phyloP scores from a whole-genome alignment of 192 early-diverging fungal genomes.

The Spinellus fusiger region DNA sequence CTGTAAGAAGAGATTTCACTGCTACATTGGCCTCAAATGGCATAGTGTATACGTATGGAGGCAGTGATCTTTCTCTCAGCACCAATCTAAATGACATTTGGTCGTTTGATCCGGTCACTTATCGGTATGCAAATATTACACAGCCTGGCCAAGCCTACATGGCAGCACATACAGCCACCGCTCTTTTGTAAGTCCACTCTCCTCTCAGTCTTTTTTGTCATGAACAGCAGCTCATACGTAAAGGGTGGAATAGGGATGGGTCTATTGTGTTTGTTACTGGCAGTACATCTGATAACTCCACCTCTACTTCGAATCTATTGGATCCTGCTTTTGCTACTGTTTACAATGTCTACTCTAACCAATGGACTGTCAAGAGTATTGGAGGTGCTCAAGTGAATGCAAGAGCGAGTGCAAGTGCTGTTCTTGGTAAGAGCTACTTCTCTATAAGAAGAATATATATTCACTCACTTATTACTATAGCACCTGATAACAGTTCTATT shows the following conservation, averaged over 20 bases:
- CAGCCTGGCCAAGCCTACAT: not conserved
- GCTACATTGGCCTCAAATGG: not conserved
- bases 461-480: not conserved
- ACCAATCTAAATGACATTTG: not conserved
- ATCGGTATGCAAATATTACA: not conserved
- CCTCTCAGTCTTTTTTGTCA: not conserved
- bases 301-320: too few relatives aligned
- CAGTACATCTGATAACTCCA: too few relatives aligned
- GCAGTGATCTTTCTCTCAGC: not conserved
- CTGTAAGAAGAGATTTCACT: not conserved
- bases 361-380: not conserved
- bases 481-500: not conserved
- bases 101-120: not conserved
- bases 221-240: not conserved
- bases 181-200: not conserved
- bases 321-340: not conserved
- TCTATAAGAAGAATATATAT: not conserved
- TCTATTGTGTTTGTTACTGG: too few relatives aligned
- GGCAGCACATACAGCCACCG: not conserved
- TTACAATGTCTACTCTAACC: not conserved
- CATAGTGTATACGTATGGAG: not conserved
- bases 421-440: not conserved
- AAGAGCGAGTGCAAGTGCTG: not conserved
- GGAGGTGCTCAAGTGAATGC: not conserved
- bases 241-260: too few relatives aligned